phyloP scores from a whole-genome alignment of 139 green algal species.

The Spirogloea muscicola region DNA sequence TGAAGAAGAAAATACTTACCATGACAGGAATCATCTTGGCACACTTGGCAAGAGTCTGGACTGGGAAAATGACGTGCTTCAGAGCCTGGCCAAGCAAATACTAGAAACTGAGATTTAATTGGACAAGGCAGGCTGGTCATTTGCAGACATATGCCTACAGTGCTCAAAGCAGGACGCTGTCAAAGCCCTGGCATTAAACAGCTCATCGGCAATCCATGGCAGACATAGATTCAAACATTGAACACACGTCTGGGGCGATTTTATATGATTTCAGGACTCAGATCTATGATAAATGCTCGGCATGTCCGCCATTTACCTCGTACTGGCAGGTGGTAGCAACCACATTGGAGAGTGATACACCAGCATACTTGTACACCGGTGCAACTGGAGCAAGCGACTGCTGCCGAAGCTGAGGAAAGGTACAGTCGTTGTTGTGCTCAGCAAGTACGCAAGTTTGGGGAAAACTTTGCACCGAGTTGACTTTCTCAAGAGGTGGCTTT shows the following conservation, averaged over 20 bases:
- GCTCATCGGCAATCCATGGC: too few relatives aligned
- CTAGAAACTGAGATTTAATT: neutral
- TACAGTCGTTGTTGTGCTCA: neutral
- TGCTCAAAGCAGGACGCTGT: too few relatives aligned
- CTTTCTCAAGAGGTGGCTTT: neutral
- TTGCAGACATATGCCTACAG: too few relatives aligned
- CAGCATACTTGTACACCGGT: constrained; percentile 66
- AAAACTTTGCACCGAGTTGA: neutral
- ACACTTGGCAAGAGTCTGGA: constrained; percentile 86
- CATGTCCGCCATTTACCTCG: too few relatives aligned
- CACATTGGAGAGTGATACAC: constrained; percentile 85
- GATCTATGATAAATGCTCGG: too few relatives aligned
- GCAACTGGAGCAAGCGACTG: constrained; percentile 49
- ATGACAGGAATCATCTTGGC: constrained; percentile 98
- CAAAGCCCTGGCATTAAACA: too few relatives aligned
- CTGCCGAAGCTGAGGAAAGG: constrained; percentile 19
- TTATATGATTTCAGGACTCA: too few relatives aligned
- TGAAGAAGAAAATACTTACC: constrained; percentile 40
- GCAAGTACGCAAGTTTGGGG: neutral
- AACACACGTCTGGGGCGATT: too few relatives aligned
- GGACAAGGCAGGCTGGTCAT: too few relatives aligned
- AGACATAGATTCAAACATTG: too few relatives aligned
- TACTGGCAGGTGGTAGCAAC: constrained; percentile 97
- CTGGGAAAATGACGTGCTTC: constrained; percentile 91
- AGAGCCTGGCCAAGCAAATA: constrained; percentile 66